A percentile compares a stretch with the other conserved stretches of the same genome.
Conservation (phyloP, 148 eudicot genomes). For the Chenopodium album region DNA sequence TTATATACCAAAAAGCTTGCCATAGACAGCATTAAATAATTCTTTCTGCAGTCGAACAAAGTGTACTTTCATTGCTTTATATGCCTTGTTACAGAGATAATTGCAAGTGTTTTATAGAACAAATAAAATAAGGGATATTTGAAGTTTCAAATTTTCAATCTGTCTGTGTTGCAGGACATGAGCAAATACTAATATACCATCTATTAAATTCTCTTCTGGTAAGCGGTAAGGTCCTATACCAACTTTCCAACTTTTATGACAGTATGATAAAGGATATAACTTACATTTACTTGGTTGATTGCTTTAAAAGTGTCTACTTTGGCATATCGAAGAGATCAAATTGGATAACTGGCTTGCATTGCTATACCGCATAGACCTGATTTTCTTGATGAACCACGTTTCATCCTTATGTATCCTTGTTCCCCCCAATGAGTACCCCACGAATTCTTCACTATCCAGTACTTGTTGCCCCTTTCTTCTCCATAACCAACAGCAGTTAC, state of each 20-base stretch:
- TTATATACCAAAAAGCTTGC: too few relatives aligned
- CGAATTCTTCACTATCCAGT: conserved; percentile 62
- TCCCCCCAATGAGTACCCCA: conserved; percentile 66
- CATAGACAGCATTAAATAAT: too few relatives aligned
- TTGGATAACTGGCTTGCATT: conserved; percentile 52
- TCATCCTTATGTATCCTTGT: conserved; percentile 47
- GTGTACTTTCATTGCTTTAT: neutral
- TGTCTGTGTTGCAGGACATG: neutral
- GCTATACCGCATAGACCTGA: conserved; percentile 54
- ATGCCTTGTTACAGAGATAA: neutral
- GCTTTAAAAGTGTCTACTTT: neutral
- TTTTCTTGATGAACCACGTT: conserved; percentile 28
- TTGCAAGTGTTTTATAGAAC: neutral
- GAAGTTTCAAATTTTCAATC: neutral
- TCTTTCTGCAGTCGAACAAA: too few relatives aligned
- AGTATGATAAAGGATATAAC: neutral
- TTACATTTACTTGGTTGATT: neutral
- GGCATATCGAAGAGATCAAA: neutral
- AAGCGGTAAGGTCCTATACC: neutral
- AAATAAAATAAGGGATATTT: neutral
- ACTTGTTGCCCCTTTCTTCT: conserved; percentile 29
- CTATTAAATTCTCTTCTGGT: neutral
- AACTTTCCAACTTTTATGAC: too few relatives aligned
- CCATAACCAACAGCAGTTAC: conserved; percentile 59
- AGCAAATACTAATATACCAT: neutral